Conservation (phyloP, 305 asterid genomes). For the Solanum chacoense region DNA sequence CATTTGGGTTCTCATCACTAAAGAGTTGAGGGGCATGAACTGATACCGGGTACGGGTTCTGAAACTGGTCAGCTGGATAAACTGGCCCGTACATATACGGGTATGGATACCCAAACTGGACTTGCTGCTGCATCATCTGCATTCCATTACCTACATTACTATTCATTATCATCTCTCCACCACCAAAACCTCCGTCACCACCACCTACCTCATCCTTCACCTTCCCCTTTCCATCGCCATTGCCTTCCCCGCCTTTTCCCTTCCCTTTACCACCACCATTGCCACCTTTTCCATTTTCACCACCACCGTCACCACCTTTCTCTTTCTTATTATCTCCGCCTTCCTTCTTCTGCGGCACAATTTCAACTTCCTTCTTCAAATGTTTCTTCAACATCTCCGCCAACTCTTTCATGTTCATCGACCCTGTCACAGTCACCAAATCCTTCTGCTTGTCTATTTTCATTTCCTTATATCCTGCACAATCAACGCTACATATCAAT, state of each 20-base stretch:
- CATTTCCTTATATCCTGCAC: conserved; percentile 55
- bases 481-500: not conserved
- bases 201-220: not conserved
- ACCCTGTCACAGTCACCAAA: conserved; percentile 62
- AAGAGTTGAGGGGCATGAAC: conserved; percentile 29
- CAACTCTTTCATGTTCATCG: conserved; percentile 62
- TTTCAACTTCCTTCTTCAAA: conserved; percentile 47
- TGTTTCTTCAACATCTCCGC: conserved; percentile 50
- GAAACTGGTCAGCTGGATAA: conserved; percentile 8
- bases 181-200: not conserved
- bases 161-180: conserved; percentile 20
- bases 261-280: not conserved
- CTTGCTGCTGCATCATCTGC: conserved; percentile 12
- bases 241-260: not conserved
- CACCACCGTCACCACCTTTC: conserved; percentile 7
- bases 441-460: conserved; percentile 54
- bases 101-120: conserved; percentile 24
- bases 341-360: conserved; percentile 59
- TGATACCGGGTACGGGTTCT: conserved; percentile 2
- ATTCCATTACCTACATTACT: conserved; percentile 6
- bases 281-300: conserved; percentile 8
- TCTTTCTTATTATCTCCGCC: conserved; percentile 42
- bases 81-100: conserved; percentile 17
- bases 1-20: conserved; percentile 45
- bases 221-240: not conserved